Evolutionary conservation across 129 eudicot species (phyloP).

Genomic region (Chrysanthemum lavandulifolium): DNA sequence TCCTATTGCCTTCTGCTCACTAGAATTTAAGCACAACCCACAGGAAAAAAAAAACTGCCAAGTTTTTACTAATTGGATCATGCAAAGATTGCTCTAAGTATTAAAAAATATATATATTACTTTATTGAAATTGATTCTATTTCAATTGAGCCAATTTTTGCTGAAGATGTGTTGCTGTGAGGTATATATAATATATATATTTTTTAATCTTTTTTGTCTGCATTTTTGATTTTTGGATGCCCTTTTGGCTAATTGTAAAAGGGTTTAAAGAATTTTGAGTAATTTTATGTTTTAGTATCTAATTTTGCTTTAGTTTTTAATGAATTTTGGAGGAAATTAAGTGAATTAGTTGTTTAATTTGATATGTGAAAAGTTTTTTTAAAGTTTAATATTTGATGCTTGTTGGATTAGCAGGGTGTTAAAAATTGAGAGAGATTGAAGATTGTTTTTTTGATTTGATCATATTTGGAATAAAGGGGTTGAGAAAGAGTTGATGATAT

Average conservation of each 20-base stretch:
- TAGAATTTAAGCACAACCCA: not conserved
- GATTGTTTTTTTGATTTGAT: constrained; percentile 5
- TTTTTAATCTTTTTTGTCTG: constrained; percentile 17
- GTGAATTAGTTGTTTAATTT: not conserved
- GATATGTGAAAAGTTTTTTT: constrained; percentile 5
- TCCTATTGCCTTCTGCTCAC: not conserved
- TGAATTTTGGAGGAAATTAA: not conserved
- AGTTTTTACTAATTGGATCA: constrained; percentile 18
- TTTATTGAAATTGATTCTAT: not conserved
- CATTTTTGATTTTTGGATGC: constrained; percentile 32
- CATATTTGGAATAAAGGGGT: constrained; percentile 20
- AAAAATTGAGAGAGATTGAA: not conserved
- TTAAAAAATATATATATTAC: not conserved
- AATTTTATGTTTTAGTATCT: constrained; percentile 24
- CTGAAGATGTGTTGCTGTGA: not conserved
- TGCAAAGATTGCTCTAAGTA: constrained; percentile 12
- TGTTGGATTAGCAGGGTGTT: constrained; percentile 22
- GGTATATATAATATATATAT: not conserved
- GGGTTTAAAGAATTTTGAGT: constrained; percentile 22
- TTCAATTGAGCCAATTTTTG: not conserved
- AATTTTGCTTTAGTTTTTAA: constrained; percentile 6
- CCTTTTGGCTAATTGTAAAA: not conserved
- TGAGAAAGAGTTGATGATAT: not conserved
- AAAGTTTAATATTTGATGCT: not conserved
- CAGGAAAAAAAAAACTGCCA: not conserved